Percentiles rank a stretch among this genome's conserved stretches.
phyloP scores from a whole-genome alignment of 2,329 filamentous ascomycete genomes.

The Hypoxylon sp. region DNA sequence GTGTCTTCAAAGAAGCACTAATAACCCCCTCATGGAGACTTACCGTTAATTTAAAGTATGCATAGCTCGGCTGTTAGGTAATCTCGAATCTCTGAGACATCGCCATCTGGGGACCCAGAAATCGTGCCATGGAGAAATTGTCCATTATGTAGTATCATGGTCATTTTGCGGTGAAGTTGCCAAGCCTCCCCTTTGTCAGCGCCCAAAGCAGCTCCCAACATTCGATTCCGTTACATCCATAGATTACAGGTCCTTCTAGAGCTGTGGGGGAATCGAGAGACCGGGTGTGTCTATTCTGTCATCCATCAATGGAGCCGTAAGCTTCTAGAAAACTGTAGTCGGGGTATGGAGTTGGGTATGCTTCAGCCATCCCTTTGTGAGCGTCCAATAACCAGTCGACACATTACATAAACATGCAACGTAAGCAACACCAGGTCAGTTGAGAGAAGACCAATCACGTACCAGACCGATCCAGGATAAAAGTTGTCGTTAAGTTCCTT shows the following conservation, averaged over 20 bases:
- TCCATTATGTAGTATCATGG: slow-evolving; percentile 11
- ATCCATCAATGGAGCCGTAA: slow-evolving; percentile 11
- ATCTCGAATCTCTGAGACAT: slow-evolving; percentile 10
- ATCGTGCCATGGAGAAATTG: slow-evolving; percentile 3
- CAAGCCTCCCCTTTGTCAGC: slow-evolving; percentile 19
- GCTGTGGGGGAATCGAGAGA: slow-evolving; percentile 1
- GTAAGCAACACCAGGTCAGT: slow-evolving; percentile 29
- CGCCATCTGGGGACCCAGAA: slow-evolving; percentile 7
- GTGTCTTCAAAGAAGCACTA: slow-evolving; percentile 4
- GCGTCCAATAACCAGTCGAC: slow-evolving; percentile 33
- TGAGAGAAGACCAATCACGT: slow-evolving; percentile 27
- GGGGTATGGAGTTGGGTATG: neutral
- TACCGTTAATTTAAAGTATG: slow-evolving; percentile 17
- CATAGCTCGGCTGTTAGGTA: slow-evolving; percentile 22
- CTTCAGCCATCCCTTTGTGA: slow-evolving; percentile 14
- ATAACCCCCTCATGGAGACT: slow-evolving; percentile 3
- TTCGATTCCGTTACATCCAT: slow-evolving; percentile 8
- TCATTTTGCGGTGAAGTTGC: slow-evolving; percentile 22
- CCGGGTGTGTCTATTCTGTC: neutral
- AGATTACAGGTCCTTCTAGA: slow-evolving; percentile 16
- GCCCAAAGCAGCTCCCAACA: slow-evolving; percentile 14
- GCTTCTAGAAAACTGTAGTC: slow-evolving; percentile 10
- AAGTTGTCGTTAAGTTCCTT: slow-evolving; percentile 23
- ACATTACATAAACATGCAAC: slow-evolving; percentile 35
- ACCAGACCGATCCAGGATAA: slow-evolving; percentile 12